Percentiles rank a stretch among this genome's conserved stretches.
Evolutionary conservation across 352 stramenopile genomes (phyloP).

Genomic region (Paralagenidium karlingii): DNA sequence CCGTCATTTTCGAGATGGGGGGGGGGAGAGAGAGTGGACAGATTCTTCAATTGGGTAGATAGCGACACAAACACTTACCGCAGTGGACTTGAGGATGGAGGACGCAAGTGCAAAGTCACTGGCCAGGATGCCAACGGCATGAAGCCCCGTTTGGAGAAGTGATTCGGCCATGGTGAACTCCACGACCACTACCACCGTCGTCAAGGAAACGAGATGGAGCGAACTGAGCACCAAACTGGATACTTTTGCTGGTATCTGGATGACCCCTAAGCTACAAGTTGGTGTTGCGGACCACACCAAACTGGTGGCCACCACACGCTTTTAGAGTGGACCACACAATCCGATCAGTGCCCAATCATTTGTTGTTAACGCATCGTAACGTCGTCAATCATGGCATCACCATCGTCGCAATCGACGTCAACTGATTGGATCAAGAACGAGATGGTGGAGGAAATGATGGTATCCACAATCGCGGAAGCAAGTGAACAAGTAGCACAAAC

Average conservation of each 20-base stretch:
- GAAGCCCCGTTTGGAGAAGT: constrained; percentile 55
- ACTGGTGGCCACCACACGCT: no score
- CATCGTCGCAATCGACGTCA: no score
- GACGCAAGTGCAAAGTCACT: constrained; percentile 69
- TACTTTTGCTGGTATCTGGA: background rate
- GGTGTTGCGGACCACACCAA: background rate
- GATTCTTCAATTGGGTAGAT: constrained; percentile 3
- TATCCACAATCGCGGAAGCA: background rate
- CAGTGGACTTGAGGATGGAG: constrained; percentile 60
- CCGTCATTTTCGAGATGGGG: background rate
- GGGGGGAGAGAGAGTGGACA: no score
- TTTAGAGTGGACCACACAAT: no score
- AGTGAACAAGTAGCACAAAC: background rate
- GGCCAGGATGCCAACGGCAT: constrained; percentile 52
- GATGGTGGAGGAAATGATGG: background rate
- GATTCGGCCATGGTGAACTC: constrained; percentile 39
- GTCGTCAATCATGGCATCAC: no score
- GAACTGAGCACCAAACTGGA: background rate
- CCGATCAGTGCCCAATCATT: no score
- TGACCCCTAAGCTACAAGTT: background rate
- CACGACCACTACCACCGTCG: background rate
- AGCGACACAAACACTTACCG: constrained; percentile 21
- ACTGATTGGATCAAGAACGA: no score
- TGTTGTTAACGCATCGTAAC: no score
- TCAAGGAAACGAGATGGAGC: background rate